Evolutionary conservation across 805 yeast genomes (phyloP).

Genomic region (Saccharomyces eubayanus): DNA sequence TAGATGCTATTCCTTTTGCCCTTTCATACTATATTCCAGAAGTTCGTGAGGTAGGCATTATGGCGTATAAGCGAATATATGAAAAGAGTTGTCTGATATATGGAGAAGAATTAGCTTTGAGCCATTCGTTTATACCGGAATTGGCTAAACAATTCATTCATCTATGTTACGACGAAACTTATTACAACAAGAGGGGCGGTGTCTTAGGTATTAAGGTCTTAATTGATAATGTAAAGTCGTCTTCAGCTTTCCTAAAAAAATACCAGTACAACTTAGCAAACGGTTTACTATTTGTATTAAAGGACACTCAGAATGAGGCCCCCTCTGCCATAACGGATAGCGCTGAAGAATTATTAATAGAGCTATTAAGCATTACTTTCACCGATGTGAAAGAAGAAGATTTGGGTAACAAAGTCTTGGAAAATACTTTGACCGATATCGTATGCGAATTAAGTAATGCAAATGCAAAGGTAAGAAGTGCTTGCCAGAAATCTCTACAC

Average conservation of each 20-base stretch:
- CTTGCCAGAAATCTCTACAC: slow-evolving; percentile 63
- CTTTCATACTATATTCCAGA: slow-evolving; percentile 65
- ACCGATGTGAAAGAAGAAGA: slow-evolving; percentile 51
- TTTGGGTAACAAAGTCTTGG: slow-evolving; percentile 58
- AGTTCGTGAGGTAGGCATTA: slow-evolving; percentile 64
- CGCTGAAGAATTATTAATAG: slow-evolving; percentile 61
- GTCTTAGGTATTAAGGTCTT: slow-evolving; percentile 71
- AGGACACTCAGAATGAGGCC: slow-evolving; percentile 84
- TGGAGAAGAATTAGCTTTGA: slow-evolving; percentile 60
- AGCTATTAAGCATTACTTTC: slow-evolving; percentile 60
- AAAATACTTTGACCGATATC: slow-evolving; percentile 75
- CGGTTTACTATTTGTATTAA: slow-evolving; percentile 78
- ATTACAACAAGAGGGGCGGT: slow-evolving; percentile 82
- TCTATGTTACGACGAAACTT: slow-evolving; percentile 82
- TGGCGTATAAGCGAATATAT: slow-evolving; percentile 55
- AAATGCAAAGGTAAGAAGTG: slow-evolving; percentile 69
- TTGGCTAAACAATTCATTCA: slow-evolving; percentile 81
- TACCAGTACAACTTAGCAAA: slow-evolving; percentile 79
- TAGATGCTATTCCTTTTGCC: slow-evolving; percentile 71
- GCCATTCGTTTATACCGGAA: slow-evolving; percentile 66
- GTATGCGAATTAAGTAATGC: slow-evolving; percentile 92
- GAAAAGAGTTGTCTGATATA: slow-evolving; percentile 56
- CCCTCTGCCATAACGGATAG: slow-evolving; percentile 68
- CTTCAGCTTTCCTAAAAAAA: slow-evolving; percentile 62
- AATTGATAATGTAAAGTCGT: slow-evolving; percentile 57